A percentile compares a stretch with the other conserved stretches of the same genome.
phyloP scores from a whole-genome alignment of 2,329 filamentous ascomycete genomes.

The Westerdykella ornata region DNA sequence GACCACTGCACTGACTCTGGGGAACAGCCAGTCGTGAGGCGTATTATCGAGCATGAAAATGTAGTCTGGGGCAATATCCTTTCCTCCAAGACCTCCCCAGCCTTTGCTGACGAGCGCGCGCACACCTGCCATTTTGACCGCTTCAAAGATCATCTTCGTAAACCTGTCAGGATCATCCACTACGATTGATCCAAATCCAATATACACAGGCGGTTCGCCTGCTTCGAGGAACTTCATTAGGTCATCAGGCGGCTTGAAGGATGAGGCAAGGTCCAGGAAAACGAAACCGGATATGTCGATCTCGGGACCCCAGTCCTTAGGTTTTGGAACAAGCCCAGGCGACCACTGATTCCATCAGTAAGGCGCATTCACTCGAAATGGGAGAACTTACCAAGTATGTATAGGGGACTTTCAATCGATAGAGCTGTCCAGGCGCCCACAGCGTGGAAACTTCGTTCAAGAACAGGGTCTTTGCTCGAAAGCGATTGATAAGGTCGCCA shows the following conservation, averaged over 20 bases:
- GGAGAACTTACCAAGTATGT: constrained; percentile 52
- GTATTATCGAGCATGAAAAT: constrained; percentile 68
- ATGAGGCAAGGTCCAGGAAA: constrained; percentile 62
- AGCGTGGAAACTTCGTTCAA: constrained; percentile 68
- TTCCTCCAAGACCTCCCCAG: constrained; percentile 64
- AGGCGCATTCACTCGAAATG: not conserved
- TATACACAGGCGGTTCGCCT: constrained; percentile 58
- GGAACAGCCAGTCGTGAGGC: constrained; percentile 73
- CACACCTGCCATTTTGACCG: constrained; percentile 58
- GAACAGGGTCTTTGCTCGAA: constrained; percentile 61
- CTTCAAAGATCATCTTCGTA: constrained; percentile 65
- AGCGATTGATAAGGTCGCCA: constrained; percentile 70
- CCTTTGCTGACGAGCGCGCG: constrained; percentile 68
- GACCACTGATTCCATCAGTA: constrained; percentile 37
- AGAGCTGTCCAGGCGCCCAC: constrained; percentile 69
- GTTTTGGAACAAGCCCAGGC: constrained; percentile 59
- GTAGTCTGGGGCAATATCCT: constrained; percentile 47
- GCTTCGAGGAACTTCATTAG: constrained; percentile 39
- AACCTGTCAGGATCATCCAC: constrained; percentile 64
- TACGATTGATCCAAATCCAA: constrained; percentile 70
- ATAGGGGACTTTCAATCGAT: constrained; percentile 66
- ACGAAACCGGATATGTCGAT: constrained; percentile 74
- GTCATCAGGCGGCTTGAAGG: constrained; percentile 52
- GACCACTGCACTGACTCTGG: constrained; percentile 57
- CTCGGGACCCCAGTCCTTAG: constrained; percentile 60